A percentile compares a stretch with the other conserved stretches of the same genome.
Conservation (phyloP, 2,329 filamentous ascomycete genomes). For the Penicillium rolfsii region DNA sequence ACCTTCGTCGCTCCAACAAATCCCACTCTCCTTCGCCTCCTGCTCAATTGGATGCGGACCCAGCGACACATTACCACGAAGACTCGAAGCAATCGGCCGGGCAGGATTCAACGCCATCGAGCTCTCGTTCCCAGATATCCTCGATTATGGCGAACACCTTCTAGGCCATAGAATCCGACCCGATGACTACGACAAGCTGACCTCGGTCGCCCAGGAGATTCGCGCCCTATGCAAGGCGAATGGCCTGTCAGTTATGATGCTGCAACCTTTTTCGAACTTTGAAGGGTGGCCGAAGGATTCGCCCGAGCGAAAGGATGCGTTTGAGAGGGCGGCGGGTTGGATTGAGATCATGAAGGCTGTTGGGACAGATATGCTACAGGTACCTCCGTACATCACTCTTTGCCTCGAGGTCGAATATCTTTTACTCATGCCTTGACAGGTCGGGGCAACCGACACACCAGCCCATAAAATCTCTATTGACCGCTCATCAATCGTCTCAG, state of each 20-base stretch:
- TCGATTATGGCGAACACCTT: conserved; percentile 61
- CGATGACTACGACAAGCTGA: conserved; percentile 64
- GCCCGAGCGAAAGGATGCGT: conserved; percentile 63
- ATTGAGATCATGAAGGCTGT: conserved; percentile 70
- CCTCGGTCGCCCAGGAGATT: conserved; percentile 58
- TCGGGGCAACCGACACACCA: conserved; percentile 66
- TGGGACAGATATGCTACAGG: conserved; percentile 72
- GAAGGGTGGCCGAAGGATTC: conserved; percentile 70
- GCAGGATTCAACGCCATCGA: conserved; percentile 66
- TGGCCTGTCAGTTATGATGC: conserved; percentile 65
- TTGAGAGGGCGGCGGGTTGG: conserved; percentile 67
- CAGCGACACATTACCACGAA: conserved; percentile 42
- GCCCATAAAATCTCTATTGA: conserved; percentile 56
- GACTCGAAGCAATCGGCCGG: conserved; percentile 44
- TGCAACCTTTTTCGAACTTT: conserved; percentile 77
- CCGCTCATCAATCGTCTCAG: conserved; percentile 57
- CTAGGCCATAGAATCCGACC: conserved; percentile 56
- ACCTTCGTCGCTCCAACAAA: conserved; percentile 26
- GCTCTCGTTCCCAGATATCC: conserved; percentile 73
- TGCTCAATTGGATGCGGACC: conserved; percentile 47
- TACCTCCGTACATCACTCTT: conserved; percentile 41
- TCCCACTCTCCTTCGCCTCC: conserved; percentile 47
- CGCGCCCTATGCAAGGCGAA: conserved; percentile 58
- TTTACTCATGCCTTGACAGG: conserved; percentile 37
- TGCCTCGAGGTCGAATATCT: not conserved